These are phyloP conservation scores for Hyparrhenia diplandra DNA, from an alignment of 176 grass and related monocot species.

Conservation along the genomic window DNA sequence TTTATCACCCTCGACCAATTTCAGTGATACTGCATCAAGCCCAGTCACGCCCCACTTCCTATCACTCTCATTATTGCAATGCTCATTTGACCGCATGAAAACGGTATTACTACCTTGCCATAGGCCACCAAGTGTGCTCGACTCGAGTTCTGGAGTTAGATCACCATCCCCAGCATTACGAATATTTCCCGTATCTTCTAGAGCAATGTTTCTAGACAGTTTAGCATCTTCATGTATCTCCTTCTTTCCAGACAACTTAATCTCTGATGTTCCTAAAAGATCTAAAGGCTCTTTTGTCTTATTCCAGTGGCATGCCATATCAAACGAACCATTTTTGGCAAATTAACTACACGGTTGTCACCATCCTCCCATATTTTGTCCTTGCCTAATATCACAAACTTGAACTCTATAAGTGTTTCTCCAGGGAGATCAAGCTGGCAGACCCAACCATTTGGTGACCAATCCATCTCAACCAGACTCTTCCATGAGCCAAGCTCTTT, in stretches of 20 bases:
- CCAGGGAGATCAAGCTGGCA: constrained; percentile 56
- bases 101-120: constrained; percentile 74
- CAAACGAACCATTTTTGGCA: constrained; percentile 67
- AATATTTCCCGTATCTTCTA: constrained; percentile 1
- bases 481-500: constrained; percentile 83
- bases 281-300: constrained; percentile 56
- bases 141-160: constrained; percentile 12
- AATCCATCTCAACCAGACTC: constrained; percentile 56
- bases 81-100: constrained; percentile 88
- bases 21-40: constrained; percentile 55
- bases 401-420: constrained; percentile 55
- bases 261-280: constrained; percentile 24
- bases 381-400: constrained; percentile 74
- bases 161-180: background rate
- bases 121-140: constrained; percentile 49
- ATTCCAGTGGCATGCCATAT: constrained; percentile 73
- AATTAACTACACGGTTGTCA: constrained; percentile 46
- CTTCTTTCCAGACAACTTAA: constrained; percentile 15
- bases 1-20: constrained; percentile 83
- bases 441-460: constrained; percentile 76
- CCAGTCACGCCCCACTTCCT: constrained; percentile 62
- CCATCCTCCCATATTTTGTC: constrained; percentile 74
- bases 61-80: constrained; percentile 44
- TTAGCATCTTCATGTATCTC: background rate
- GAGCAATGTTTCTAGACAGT: background rate